Conservation (phyloP, 495 filamentous ascomycete genomes). For the Penicillium crystallinum region DNA sequence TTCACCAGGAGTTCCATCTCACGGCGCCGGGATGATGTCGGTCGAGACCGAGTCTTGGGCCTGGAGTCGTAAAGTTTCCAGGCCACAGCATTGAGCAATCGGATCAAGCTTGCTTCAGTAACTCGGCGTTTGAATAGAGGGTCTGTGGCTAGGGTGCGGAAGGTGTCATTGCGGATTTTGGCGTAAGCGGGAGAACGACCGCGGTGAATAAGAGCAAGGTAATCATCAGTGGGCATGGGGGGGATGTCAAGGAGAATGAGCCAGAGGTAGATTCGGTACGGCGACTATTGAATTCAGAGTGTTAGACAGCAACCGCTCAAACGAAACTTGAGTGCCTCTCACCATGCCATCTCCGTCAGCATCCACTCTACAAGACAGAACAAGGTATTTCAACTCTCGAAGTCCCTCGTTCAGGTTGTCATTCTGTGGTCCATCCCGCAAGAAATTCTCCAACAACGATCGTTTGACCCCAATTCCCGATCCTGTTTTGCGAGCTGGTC, state of each 20-base stretch:
- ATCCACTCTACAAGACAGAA: slow-evolving; percentile 74
- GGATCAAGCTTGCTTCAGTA: slow-evolving; percentile 89
- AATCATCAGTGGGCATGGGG: slow-evolving; percentile 75
- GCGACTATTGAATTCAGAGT: slow-evolving; percentile 54
- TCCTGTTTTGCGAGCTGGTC: slow-evolving; percentile 49
- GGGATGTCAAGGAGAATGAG: slow-evolving; percentile 82
- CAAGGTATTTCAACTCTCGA: slow-evolving; percentile 67
- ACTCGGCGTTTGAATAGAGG: slow-evolving; percentile 93
- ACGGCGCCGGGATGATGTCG: slow-evolving; percentile 33
- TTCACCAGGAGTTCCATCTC: slow-evolving; percentile 38
- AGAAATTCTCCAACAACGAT: slow-evolving; percentile 56
- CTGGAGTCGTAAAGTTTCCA: slow-evolving; percentile 86
- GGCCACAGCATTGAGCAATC: slow-evolving; percentile 91
- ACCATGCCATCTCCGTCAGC: slow-evolving; percentile 91
- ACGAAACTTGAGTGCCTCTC: slow-evolving; percentile 2
- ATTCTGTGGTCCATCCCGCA: slow-evolving; percentile 68
- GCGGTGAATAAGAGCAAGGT: slow-evolving; percentile 85
- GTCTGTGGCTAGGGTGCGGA: slow-evolving; percentile 91
- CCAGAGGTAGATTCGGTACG: slow-evolving; percentile 92
- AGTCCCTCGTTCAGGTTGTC: slow-evolving; percentile 63
- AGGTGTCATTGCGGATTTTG: slow-evolving; percentile 98
- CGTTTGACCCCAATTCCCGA: slow-evolving; percentile 54
- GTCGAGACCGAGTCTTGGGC: slow-evolving; percentile 38
- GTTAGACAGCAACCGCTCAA: slow-evolving; percentile 7
- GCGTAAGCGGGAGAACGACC: slow-evolving; percentile 89